These are phyloP conservation scores for Thraustochytrium sp. DNA, from an alignment of 352 stramenopile species.

Conservation along the genomic window DNA sequence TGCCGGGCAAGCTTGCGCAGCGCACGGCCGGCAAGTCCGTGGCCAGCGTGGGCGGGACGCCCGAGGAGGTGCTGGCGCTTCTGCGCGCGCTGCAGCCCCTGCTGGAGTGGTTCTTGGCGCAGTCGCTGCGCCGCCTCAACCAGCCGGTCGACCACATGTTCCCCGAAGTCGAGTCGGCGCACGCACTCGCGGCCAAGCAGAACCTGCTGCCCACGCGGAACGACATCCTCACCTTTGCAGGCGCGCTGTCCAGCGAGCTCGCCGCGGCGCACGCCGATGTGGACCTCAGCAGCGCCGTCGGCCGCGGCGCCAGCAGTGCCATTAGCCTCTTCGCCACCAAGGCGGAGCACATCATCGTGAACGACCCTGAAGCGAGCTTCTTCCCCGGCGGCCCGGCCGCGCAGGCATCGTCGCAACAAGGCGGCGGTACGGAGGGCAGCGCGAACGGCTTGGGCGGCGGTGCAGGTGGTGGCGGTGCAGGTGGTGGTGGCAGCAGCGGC, in stretches of 20 bases:
- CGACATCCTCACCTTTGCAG: conserved; percentile 33
- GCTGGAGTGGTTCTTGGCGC: conserved; percentile 22
- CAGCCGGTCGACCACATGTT: conserved; percentile 26
- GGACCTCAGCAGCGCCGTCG: neutral
- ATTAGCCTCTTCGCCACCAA: neutral
- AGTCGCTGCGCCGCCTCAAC: conserved; percentile 11
- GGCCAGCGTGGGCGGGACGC: neutral
- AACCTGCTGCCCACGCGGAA: conserved; percentile 25
- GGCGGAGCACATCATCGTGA: conserved; percentile 8
- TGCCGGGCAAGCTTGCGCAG: neutral
- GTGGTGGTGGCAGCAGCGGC: neutral
- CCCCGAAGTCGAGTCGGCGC: conserved; percentile 13
- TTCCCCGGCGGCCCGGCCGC: neutral
- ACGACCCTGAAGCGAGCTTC: neutral
- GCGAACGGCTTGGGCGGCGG: neutral
- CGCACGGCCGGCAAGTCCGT: neutral
- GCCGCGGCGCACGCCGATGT: neutral
- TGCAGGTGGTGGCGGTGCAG: neutral
- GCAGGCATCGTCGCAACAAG: too few relatives aligned
- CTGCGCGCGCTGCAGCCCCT: conserved; percentile 17
- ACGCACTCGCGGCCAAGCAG: conserved; percentile 21
- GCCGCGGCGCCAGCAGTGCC: neutral
- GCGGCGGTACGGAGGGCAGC: too few relatives aligned
- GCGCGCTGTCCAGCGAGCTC: conserved; percentile 4
- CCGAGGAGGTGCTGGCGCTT: conserved; percentile 14